A percentile compares a stretch with the other conserved stretches of the same genome.
phyloP scores from a whole-genome alignment of 1,284 basidiomycete genomes.

The Trametes pubescens region DNA sequence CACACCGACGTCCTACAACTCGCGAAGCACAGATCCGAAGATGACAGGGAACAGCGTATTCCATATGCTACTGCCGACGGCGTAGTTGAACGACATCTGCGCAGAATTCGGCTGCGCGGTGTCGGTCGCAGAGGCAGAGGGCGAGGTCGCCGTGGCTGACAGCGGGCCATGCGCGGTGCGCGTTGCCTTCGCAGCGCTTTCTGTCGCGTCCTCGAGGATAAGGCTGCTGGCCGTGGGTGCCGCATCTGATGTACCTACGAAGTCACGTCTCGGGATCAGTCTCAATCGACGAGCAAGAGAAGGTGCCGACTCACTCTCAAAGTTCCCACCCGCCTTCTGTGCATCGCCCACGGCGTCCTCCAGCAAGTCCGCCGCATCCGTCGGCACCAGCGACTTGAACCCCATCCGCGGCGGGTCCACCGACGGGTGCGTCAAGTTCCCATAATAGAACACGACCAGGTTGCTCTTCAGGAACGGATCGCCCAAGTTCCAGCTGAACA shows the following conservation, averaged over 20 bases:
- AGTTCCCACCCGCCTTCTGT: conserved; percentile 34
- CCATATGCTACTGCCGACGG: not conserved
- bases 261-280: not conserved
- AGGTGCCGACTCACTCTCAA: conserved; percentile 29
- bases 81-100: not conserved
- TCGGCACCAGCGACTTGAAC: conserved; percentile 70
- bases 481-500: conserved; percentile 48
- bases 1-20: not conserved
- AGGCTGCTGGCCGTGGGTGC: conserved; percentile 28
- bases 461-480: conserved; percentile 52
- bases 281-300: not conserved
- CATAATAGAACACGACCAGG: conserved; percentile 64
- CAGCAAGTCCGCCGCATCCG: conserved; percentile 53
- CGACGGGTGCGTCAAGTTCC: conserved; percentile 68
- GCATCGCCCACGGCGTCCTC: conserved; percentile 51
- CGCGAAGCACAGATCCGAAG: not conserved
- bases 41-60: not conserved
- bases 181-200: not conserved
- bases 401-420: conserved; percentile 71
- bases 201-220: conserved; percentile 12
- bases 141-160: not conserved
- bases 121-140: not conserved
- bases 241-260: conserved; percentile 17
- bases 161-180: not conserved
- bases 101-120: not conserved